Evolutionary conservation across 2,329 filamentous ascomycete genomes (phyloP), one percentile per base, ranked within the genome.

Genomic region (Fusarium sp.): DNA sequence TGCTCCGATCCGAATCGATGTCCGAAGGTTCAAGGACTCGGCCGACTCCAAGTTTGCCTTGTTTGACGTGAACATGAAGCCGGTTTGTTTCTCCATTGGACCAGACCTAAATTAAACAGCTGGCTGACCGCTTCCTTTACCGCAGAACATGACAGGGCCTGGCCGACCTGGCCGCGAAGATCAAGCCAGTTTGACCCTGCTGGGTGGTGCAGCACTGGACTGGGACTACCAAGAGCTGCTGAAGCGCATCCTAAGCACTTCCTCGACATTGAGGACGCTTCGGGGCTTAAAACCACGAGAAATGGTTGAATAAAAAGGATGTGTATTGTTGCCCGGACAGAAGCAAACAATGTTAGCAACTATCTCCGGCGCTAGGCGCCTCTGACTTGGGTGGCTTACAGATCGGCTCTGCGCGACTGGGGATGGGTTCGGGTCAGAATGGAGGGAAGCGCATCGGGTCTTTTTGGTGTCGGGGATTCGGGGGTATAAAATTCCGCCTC

Each of bases 61-160:
- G 20, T 88, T 88, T 70, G 85, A 88, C 75, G 80, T 88, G 14
- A 87, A 87, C 63, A 86, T 88, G 83, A 87, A 88, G 74, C 85
- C 85, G 17, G 84, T 86, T 75, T 79, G 83, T 79, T 17, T 63
- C 6, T 33, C 46, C 10, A 16, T n/a, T 46, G 29, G 22, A 8
- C 11, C 56, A 10, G 17, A 24, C 55, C 56, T 12, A 4, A 64
- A 33, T 8, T 12, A 4, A 64, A 24, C 10, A 49, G 24, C n/a
- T 40, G 40, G 58, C 66, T 69, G 16, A 57, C 53, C 16, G 33
- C 14, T 35, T 42, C 29, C 67, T 36, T 49, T 67, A 61, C 67
- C 62, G 58, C 49, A 76, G 72, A 76, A 73, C 22, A 72, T 72
- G 67, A 73, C 66, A 12, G 72, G 70, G 14, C 64, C 69, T 20